Conservation (phyloP, 306 rosid genomes). For the Glycyrrhiza uralensis region DNA sequence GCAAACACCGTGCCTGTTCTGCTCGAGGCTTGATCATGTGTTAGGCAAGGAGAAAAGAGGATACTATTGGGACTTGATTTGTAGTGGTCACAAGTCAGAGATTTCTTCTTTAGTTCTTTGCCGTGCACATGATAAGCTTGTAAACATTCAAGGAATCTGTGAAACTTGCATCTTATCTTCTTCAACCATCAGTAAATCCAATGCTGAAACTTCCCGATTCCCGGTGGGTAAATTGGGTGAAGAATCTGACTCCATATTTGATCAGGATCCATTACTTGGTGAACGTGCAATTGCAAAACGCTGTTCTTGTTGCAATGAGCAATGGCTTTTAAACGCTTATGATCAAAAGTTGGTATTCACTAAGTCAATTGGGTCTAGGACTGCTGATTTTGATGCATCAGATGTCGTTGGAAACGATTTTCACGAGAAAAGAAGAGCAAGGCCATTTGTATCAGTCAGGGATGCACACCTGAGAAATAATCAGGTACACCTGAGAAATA, state of each 20-base stretch:
- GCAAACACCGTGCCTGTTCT: conserved; percentile 68
- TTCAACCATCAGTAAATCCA: conserved; percentile 52
- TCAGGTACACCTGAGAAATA: no score
- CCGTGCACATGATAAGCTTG: conserved; percentile 69
- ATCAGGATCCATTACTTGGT: conserved; percentile 50
- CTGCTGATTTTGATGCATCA: conserved; percentile 46
- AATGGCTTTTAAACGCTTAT: conserved; percentile 25
- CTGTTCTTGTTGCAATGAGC: conserved; percentile 74
- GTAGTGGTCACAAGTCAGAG: conserved; percentile 66
- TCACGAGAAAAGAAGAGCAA: conserved; percentile 27
- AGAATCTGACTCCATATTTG: conserved; percentile 37
- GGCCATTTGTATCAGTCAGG: conserved; percentile 34
- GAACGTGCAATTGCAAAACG: conserved; percentile 15
- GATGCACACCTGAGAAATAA: no score
- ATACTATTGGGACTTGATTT: conserved; percentile 65
- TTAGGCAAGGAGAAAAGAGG: conserved; percentile 59
- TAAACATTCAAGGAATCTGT: conserved; percentile 71
- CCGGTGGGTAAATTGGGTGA: conserved; percentile 64
- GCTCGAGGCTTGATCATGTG: conserved; percentile 94
- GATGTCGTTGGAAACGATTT: conserved; percentile 27
- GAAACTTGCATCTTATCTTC: conserved; percentile 72
- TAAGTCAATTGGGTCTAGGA: conserved; percentile 35
- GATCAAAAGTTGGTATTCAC: conserved; percentile 38
- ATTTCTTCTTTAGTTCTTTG: conserved; percentile 74
- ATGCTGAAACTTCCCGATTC: conserved; percentile 53